Evolutionary conservation across 208 protist genomes (phyloP), one percentile per base, ranked within the genome.

Genomic region (Crithidia mellificae): DNA sequence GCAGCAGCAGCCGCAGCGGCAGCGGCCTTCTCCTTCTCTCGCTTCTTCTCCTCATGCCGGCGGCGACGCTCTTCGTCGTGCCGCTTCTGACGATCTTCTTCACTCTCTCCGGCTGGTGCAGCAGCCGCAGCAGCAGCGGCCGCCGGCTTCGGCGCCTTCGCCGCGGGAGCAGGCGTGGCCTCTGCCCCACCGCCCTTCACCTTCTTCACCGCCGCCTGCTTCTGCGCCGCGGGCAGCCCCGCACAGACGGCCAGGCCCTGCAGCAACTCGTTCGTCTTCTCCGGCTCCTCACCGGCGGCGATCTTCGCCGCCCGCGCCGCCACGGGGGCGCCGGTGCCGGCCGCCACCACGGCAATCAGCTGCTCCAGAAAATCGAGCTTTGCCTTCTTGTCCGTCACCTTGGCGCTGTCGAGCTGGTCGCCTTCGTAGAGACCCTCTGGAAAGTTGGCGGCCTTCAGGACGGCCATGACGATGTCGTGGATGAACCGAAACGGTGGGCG

Each of bases 401-500:
- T 96, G 38, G 52, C 24, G 72, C 76, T 90, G 65, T 96, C 91
- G 22, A 88, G 76, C 73, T 93, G 76, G 9, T 90, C 90, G 0
- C 53, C 78, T 8, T 74, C 5, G 74, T 79, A 89, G 46, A 90
- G 80, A 15, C 75, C 83, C 14, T 88, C 77, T 12, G 90, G 90
- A 63, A 96, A 97, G n/a, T 72, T 74, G 24, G 74, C 88, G 20
- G 85, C 38, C 52, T 81, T 81, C 6, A 88, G 67, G 27, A 94
- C 81, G 46, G 63, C 77, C 43, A 82, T 88, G 20, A 94, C 85
- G 46, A 96, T 83, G 69, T 97, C 93, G 67, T 96, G 88, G 14
- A 97, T 54, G 75, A 94, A 97, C 36, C 90, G 87, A 67, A 97
- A 97, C 0, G 93, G 93, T 6, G 93, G 93, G 27, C 80, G 81